These are phyloP conservation scores for Brassica balearica DNA, from an alignment of 441 rosid genomes.

Conservation along the genomic window DNA sequence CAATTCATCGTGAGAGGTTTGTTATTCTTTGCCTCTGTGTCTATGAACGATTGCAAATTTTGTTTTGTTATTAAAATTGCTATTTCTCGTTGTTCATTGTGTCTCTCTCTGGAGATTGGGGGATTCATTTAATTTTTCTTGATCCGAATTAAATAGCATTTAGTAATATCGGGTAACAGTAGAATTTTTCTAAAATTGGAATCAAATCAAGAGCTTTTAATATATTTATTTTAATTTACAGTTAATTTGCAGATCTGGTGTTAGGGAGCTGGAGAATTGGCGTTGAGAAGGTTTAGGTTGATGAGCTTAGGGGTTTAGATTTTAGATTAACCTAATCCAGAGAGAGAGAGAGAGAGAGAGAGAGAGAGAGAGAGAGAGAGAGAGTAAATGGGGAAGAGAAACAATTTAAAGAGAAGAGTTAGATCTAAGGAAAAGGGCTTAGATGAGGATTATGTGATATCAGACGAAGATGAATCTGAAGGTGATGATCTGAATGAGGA, in stretches of 20 bases:
- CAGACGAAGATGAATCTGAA: conserved; percentile 69
- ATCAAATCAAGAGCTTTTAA: background rate
- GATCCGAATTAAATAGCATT: background rate
- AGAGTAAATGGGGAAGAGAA: conserved; percentile 71
- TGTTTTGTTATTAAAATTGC: background rate
- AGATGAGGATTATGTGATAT: conserved; percentile 95
- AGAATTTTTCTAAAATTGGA: background rate
- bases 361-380: no score
- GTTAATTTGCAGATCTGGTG: background rate
- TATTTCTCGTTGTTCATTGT: conserved; percentile 22
- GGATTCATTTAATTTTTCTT: no score
- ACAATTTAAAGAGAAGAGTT: conserved; percentile 45
- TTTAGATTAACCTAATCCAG: background rate
- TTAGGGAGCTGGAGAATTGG: background rate
- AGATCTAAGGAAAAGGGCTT: conserved; percentile 67
- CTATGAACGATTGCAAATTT: background rate
- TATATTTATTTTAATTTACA: no score
- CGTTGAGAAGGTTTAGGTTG: background rate
- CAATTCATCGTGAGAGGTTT: conserved; percentile 39
- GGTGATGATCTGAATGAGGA: conserved; percentile 60
- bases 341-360: no score
- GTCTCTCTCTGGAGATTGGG: background rate
- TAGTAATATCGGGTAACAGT: background rate
- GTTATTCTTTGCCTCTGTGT: background rate
- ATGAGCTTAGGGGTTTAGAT: background rate